A percentile compares a stretch with the other conserved stretches of the same genome.
These are phyloP conservation scores for Carex kokanica DNA, from an alignment of 176 grass and related monocot species.

Conservation along the genomic window DNA sequence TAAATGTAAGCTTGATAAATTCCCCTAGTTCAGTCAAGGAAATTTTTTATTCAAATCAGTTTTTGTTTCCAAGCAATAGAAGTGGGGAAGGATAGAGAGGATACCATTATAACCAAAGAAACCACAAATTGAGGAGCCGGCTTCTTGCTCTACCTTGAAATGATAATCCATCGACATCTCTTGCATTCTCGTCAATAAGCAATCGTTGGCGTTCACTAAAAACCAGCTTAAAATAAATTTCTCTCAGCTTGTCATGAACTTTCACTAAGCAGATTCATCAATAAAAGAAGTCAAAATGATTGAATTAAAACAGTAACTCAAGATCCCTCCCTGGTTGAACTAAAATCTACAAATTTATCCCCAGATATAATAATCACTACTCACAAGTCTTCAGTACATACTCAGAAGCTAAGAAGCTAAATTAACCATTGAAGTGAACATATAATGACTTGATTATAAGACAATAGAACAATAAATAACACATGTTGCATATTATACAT, in stretches of 20 bases:
- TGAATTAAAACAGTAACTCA: not conserved
- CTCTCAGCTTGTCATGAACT: slow-evolving; percentile 23
- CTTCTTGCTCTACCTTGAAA: slow-evolving; percentile 87
- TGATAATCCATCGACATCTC: slow-evolving; percentile 80
- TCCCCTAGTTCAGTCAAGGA: not conserved
- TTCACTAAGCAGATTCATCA: not conserved
- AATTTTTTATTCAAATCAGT: not conserved
- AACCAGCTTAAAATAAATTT: slow-evolving; percentile 35
- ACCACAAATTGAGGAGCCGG: slow-evolving; percentile 49
- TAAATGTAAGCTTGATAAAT: not conserved
- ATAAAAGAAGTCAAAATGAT: not conserved
- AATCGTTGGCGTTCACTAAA: slow-evolving; percentile 80
- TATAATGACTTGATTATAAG: not conserved
- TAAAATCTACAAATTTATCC: not conserved
- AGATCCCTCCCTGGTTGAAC: not conserved
- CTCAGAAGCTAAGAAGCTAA: not conserved
- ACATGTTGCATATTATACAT: not conserved
- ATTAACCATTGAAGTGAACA: not conserved
- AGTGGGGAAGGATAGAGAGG: too few relatives aligned
- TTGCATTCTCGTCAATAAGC: slow-evolving; percentile 82
- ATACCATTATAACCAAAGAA: slow-evolving; percentile 81
- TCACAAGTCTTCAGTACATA: not conserved
- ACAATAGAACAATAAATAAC: not conserved
- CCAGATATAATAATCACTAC: not conserved
- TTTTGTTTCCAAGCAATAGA: not conserved